phyloP scores from a whole-genome alignment of 495 filamentous ascomycete genomes.

The Cercophora scortea region DNA sequence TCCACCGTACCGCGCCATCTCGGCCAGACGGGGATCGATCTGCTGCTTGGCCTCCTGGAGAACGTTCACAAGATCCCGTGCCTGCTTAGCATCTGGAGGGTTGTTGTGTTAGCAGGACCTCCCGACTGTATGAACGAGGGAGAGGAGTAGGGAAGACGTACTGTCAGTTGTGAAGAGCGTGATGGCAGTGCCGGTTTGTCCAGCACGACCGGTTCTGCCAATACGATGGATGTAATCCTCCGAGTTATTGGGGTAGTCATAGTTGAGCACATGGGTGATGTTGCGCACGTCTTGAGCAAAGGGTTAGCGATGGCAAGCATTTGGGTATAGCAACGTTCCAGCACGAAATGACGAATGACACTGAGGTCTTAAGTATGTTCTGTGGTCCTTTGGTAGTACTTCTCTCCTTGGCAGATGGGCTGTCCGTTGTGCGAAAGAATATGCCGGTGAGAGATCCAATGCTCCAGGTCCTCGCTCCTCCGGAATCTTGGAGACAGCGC shows the following conservation, averaged over 20 bases:
- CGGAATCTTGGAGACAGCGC: constrained; percentile 47
- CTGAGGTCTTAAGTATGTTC: constrained; percentile 53
- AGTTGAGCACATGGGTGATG: constrained; percentile 99
- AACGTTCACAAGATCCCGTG: constrained; percentile 87
- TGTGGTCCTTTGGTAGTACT: constrained; percentile 53
- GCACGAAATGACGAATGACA: constrained; percentile 36
- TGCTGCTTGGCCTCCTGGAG: constrained; percentile 97
- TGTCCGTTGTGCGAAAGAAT: constrained; percentile 44
- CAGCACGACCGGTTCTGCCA: constrained; percentile 93
- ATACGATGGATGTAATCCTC: constrained; percentile 99
- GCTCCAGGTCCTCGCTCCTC: constrained; percentile 61
- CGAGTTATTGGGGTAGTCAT: constrained; percentile 99
- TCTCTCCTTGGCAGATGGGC: constrained; percentile 50
- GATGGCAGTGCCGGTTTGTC: constrained; percentile 85
- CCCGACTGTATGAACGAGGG: neutral
- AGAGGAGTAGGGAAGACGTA: constrained; percentile 46
- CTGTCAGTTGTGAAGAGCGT: constrained; percentile 98
- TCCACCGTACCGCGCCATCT: constrained; percentile 91
- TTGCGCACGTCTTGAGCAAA: constrained; percentile 92
- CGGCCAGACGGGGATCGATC: constrained; percentile 88
- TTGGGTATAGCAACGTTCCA: constrained; percentile 49
- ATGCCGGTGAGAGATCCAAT: constrained; percentile 45
- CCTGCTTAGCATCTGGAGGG: constrained; percentile 81
- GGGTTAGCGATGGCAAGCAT: constrained; percentile 69
- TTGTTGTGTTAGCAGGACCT: constrained; percentile 23